These are phyloP conservation scores for Thermothelomyces thermophilus DNA, from an alignment of 2,329 filamentous ascomycete genomes.

Conservation along the genomic window DNA sequence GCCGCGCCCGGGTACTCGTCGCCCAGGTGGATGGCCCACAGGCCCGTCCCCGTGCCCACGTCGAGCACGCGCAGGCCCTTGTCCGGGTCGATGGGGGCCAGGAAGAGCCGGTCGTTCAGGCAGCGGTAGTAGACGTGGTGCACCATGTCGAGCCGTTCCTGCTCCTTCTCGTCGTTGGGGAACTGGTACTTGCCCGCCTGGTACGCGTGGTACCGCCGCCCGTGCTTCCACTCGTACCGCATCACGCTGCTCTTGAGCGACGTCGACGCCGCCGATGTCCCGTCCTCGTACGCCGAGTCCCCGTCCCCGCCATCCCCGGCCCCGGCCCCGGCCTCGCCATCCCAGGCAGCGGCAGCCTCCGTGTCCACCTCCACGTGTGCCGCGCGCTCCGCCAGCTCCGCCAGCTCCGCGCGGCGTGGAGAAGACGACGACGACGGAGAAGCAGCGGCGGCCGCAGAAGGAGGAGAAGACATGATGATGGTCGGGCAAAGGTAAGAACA, in stretches of 20 bases:
- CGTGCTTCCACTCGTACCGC: constrained; percentile 23
- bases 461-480: too few species aligned
- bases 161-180: constrained; percentile 36
- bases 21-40: background rate
- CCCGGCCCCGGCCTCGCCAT: too few species aligned
- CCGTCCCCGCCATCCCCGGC: background rate
- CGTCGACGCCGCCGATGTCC: constrained; percentile 1
- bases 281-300: constrained; percentile 1
- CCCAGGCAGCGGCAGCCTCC: too few species aligned
- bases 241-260: constrained; percentile 12
- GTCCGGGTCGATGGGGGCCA: constrained; percentile 14
- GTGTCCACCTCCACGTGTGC: too few species aligned
- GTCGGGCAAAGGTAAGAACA: too few species aligned
- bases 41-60: background rate
- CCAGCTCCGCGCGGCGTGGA: too few species aligned
- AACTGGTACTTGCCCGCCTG: constrained; percentile 30
- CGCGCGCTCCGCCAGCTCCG: too few species aligned
- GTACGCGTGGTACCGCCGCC: constrained; percentile 32
- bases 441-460: too few species aligned
- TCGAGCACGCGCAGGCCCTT: background rate
- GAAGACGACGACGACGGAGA: too few species aligned
- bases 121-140: constrained; percentile 27
- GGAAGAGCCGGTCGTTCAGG: constrained; percentile 19
- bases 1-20: background rate
- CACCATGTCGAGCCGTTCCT: constrained; percentile 30